Evolutionary conservation across 225 moss, liverwort and hornwort species (phyloP).

Genomic region (Polytrichum commune): DNA sequence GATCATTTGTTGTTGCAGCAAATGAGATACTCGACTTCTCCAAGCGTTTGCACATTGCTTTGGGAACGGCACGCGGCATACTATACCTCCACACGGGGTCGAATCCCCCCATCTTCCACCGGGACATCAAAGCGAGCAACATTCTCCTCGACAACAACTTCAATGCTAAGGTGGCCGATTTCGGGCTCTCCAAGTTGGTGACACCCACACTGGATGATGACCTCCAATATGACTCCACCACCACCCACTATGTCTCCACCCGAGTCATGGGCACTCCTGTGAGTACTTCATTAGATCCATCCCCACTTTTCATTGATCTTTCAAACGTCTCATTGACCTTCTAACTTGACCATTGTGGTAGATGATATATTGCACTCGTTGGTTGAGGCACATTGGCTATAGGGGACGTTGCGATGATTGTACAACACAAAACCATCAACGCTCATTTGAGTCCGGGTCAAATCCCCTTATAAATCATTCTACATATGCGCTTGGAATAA

Average conservation of each 20-base stretch:
- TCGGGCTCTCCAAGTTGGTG: conserved; percentile 26
- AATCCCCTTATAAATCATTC: too few species aligned
- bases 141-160: conserved; percentile 26
- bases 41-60: conserved; percentile 42
- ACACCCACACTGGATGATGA: conserved; percentile 28
- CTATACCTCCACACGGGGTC: conserved; percentile 30
- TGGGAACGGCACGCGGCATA: conserved; percentile 19
- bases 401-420: too few species aligned
- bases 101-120: conserved; percentile 30
- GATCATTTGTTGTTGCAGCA: conserved; percentile 1
- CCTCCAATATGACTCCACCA: conserved; percentile 18
- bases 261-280: conserved; percentile 41
- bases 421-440: too few species aligned
- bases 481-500: too few species aligned
- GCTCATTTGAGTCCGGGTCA: too few species aligned
- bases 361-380: too few species aligned
- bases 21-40: conserved; percentile 18
- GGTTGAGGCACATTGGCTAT: too few species aligned
- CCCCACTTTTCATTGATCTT: too few species aligned
- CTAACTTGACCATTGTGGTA: too few species aligned
- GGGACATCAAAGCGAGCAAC: conserved; percentile 30
- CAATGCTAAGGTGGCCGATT: conserved; percentile 35
- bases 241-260: conserved; percentile 33
- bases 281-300: not conserved
- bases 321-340: too few species aligned